Evolutionary conservation across 352 stramenopile species (phyloP).

Genomic region (Phytopythium litorale): DNA sequence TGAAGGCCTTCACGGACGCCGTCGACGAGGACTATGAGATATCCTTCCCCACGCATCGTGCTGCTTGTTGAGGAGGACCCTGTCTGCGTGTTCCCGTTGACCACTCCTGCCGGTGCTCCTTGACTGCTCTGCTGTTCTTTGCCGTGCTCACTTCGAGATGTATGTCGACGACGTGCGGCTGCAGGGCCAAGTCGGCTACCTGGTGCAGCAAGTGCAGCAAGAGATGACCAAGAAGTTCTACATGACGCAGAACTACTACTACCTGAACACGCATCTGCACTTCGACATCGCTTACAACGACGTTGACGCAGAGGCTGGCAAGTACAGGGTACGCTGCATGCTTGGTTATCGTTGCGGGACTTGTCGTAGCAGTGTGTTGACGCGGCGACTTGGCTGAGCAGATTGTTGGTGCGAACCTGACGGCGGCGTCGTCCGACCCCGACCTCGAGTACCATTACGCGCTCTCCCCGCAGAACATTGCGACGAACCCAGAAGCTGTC

Average conservation of each 20-base stretch:
- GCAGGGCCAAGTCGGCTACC: conserved; percentile 94
- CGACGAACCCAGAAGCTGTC: conserved; percentile 39
- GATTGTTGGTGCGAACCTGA: conserved; percentile 76
- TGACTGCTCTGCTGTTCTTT: conserved; percentile 23
- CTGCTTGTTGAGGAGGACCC: background rate
- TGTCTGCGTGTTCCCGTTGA: background rate
- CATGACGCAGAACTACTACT: conserved; percentile 78
- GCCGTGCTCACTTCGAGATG: conserved; percentile 89
- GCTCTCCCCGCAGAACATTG: conserved; percentile 39
- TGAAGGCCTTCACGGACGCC: conserved; percentile 92
- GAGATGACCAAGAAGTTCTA: conserved; percentile 26
- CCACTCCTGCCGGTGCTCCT: conserved; percentile 10
- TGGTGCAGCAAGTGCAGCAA: conserved; percentile 68
- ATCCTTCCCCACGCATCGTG: conserved; percentile 22
- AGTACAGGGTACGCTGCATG: conserved; percentile 49
- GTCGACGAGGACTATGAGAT: conserved; percentile 97
- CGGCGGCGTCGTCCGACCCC: conserved; percentile 47
- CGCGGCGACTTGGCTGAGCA: conserved; percentile 5
- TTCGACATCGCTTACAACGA: conserved; percentile 95
- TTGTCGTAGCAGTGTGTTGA: background rate
- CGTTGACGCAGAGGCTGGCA: conserved; percentile 79
- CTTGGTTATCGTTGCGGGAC: background rate
- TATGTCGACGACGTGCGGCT: conserved; percentile 97
- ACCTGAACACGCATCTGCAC: conserved; percentile 95
- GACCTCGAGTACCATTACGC: conserved; percentile 59